Evolutionary conservation across 768 basidiomycete species (phyloP), one percentile per base, ranked within the genome.

Genomic region (Tricholoma terreum): DNA sequence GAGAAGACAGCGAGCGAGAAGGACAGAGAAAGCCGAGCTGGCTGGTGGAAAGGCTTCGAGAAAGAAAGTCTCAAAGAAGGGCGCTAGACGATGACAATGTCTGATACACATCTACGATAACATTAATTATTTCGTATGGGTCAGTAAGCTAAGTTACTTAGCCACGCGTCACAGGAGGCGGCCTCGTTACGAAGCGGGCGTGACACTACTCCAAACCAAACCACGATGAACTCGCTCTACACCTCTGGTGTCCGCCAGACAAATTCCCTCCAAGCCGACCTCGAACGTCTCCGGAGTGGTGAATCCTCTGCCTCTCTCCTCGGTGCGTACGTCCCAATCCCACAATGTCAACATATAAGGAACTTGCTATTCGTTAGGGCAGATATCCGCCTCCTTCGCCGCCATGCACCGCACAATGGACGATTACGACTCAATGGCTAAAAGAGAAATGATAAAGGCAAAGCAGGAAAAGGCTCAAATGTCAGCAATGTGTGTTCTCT

Each of bases 381-480:
- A 98, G 82, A 94, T 99, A 73, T 92, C 92, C 31, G 94, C 95
- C n/a, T 94, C 93, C 8, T 78, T 99, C n/a, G 85, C 93, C 24
- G 94, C 94, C 2, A 87, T 98, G 82, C 87, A 91, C 50, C 77
- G 97, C 56, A 94, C 97, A 54, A 87, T 98, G 61, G 95, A 98
- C 59, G 97, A 99, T 68, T 98, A 96, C 67, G 95, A 98, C 65
- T 89, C 90, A 8, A 94, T 98, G 91, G 93, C 92, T 0, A 92
- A 89, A 75, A 81, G 95, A 60, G 97, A 99, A 73, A 93, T 97
- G 67, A 94, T 98, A 52, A 93, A 91, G 64, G 86, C 91, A 45
- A 98, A 97, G 75, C 88, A 94, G 72, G 96, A 98, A 75, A 98
- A 98, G 75, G 97, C 95, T 0, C 82, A 90, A 68, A 88, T 90